Conservation (phyloP, 2,329 filamentous ascomycete genomes). For the Exophiala phaeomuriformis region DNA sequence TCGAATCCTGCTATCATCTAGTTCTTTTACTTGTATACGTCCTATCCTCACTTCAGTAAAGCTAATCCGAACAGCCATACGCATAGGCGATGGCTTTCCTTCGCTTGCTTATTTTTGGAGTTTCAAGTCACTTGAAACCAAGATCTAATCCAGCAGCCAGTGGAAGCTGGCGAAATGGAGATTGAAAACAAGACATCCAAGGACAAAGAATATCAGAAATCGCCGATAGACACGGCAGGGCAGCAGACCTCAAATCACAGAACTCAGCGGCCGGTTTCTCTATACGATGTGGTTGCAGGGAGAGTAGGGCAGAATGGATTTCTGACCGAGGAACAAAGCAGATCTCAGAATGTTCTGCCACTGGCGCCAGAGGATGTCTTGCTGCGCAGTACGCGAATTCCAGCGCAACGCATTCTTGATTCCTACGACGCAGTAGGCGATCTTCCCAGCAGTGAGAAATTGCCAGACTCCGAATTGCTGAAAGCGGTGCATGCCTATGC, state of each 20-base stretch:
- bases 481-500: constrained; percentile 52
- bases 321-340: constrained; percentile 21
- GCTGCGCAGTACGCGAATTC: constrained; percentile 43
- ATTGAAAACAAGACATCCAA: not conserved
- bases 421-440: constrained; percentile 44
- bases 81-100: too few relatives aligned
- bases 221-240: constrained; percentile 34
- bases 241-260: constrained; percentile 31
- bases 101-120: too few relatives aligned
- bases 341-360: constrained; percentile 28
- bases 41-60: too few relatives aligned
- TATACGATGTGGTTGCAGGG: constrained; percentile 55
- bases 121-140: too few relatives aligned
- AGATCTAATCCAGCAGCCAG: too few relatives aligned
- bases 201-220: not conserved
- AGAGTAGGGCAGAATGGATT: constrained; percentile 40
- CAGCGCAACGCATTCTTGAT: constrained; percentile 47
- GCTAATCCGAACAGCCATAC: too few relatives aligned
- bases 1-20: too few relatives aligned
- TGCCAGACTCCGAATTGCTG: constrained; percentile 52
- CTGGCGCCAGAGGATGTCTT: constrained; percentile 53
- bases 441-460: constrained; percentile 30
- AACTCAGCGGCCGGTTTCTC: constrained; percentile 18
- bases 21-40: too few relatives aligned
- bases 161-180: too few relatives aligned